A percentile compares a stretch with the other conserved stretches of the same genome.
Conservation (phyloP, 2,329 filamentous ascomycete genomes). For the Simplicillium sp. region DNA sequence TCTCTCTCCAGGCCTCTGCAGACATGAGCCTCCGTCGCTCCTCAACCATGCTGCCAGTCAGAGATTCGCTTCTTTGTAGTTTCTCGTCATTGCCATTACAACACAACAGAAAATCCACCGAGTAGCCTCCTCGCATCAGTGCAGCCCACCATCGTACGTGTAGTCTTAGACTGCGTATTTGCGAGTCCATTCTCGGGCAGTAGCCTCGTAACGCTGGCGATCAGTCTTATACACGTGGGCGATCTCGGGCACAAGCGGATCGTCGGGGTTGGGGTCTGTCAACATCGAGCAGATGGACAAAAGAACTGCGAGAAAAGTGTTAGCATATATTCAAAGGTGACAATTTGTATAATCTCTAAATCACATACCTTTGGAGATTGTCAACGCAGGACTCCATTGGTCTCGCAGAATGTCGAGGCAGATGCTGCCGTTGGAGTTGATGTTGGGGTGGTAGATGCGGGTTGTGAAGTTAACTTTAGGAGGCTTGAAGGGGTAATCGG, state of each 20-base stretch:
- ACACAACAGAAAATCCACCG: too few species aligned
- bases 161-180: constrained; percentile 82
- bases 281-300: constrained; percentile 99
- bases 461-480: constrained; percentile 99
- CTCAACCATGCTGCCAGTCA: too few species aligned
- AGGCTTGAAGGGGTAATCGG: constrained; percentile 99
- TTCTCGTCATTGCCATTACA: too few species aligned
- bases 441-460: constrained; percentile 99
- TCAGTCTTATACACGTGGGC: constrained; percentile 99
- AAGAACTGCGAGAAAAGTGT: constrained; percentile 51
- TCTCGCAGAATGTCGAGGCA: constrained; percentile 97
- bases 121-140: neutral
- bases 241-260: constrained; percentile 96
- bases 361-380: constrained; percentile 85
- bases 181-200: constrained; percentile 94
- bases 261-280: constrained; percentile 98
- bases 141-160: neutral
- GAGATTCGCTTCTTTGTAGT: too few species aligned
- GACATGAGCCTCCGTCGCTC: too few species aligned
- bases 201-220: constrained; percentile 89
- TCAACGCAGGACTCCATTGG: constrained; percentile 97
- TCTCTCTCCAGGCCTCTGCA: too few species aligned
- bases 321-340: constrained; percentile 3
- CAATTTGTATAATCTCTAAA: neutral
- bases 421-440: constrained; percentile 99